A percentile compares a stretch with the other conserved stretches of the same genome.
Evolutionary conservation across 805 yeast genomes (phyloP).

Genomic region (Monosporozyma unispora): DNA sequence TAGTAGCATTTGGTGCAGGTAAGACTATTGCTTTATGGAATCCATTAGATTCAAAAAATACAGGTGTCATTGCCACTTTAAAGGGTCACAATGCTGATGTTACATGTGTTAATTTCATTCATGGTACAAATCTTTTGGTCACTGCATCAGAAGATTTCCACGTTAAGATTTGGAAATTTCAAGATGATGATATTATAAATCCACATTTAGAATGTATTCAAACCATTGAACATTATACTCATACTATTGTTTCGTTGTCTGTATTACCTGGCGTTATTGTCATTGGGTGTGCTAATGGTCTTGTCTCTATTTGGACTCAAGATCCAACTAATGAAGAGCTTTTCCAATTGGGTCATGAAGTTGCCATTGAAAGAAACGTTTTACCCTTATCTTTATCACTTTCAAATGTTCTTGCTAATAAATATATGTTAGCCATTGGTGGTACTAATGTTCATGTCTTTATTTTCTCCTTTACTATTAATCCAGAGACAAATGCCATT

Average conservation of each 20-base stretch:
- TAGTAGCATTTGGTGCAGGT: conserved; percentile 68
- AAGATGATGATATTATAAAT: conserved; percentile 1
- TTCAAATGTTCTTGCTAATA: conserved; percentile 19
- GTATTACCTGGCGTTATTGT: conserved; percentile 37
- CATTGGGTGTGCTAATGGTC: conserved; percentile 60
- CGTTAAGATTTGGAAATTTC: conserved; percentile 50
- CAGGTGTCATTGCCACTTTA: conserved; percentile 47
- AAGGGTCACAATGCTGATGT: conserved; percentile 56
- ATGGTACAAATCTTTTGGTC: conserved; percentile 37
- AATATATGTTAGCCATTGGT: conserved; percentile 55
- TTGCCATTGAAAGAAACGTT: conserved; percentile 19
- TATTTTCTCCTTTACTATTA: conserved; percentile 40
- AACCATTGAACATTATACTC: conserved; percentile 35
- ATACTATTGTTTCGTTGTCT: conserved; percentile 49
- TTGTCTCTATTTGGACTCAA: conserved; percentile 43
- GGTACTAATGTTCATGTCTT: conserved; percentile 53
- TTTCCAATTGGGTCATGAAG: conserved; percentile 19
- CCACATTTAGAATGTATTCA: conserved; percentile 18
- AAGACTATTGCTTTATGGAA: conserved; percentile 59
- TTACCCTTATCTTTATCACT: conserved; percentile 24
- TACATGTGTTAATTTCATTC: conserved; percentile 56
- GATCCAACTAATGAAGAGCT: conserved; percentile 9
- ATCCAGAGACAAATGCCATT: conserved; percentile 7
- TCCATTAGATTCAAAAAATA: conserved; percentile 36
- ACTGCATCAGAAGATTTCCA: conserved; percentile 62